A percentile compares a stretch with the other conserved stretches of the same genome.
Conservation (phyloP, 495 filamentous ascomycete species). For the Thermochaetoides thermophila region DNA sequence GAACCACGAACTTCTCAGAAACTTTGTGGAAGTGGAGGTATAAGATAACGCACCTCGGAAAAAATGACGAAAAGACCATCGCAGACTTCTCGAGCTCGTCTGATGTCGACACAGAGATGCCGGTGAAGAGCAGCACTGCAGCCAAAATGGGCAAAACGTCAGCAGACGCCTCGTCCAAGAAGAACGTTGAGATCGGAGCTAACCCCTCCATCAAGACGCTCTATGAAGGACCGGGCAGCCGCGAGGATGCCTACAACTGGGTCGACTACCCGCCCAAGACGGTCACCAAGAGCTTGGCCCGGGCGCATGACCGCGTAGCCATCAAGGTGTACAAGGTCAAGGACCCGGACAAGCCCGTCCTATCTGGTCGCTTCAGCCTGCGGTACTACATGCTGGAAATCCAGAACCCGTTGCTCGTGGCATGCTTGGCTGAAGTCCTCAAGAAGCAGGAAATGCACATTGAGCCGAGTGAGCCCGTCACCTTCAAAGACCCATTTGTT, state of each 20-base stretch:
- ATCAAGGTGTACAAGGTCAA: constrained; percentile 28
- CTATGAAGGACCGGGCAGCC: constrained; percentile 19
- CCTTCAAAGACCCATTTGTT: constrained; percentile 21
- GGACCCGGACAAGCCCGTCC: constrained; percentile 19
- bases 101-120: constrained; percentile 1
- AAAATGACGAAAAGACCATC: constrained; percentile 13
- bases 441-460: constrained; percentile 18
- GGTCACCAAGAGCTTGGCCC: constrained; percentile 19
- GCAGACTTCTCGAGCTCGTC: constrained; percentile 12
- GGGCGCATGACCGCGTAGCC: constrained; percentile 22
- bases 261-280: constrained; percentile 25
- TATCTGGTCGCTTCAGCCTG: constrained; percentile 18
- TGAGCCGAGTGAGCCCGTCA: constrained; percentile 18
- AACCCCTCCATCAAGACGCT: constrained; percentile 13
- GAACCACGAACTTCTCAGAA: constrained; percentile 9
- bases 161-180: background rate
- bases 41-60: constrained; percentile 12
- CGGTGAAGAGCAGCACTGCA: background rate
- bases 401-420: constrained; percentile 21
- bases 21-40: constrained; percentile 16
- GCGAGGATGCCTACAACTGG: constrained; percentile 16
- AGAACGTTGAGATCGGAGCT: constrained; percentile 10
- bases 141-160: background rate
- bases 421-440: constrained; percentile 18
- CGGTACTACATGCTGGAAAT: constrained; percentile 22